Evolutionary conservation across 495 filamentous ascomycete genomes (phyloP).

Genomic region (Wilcoxina mikolae): DNA sequence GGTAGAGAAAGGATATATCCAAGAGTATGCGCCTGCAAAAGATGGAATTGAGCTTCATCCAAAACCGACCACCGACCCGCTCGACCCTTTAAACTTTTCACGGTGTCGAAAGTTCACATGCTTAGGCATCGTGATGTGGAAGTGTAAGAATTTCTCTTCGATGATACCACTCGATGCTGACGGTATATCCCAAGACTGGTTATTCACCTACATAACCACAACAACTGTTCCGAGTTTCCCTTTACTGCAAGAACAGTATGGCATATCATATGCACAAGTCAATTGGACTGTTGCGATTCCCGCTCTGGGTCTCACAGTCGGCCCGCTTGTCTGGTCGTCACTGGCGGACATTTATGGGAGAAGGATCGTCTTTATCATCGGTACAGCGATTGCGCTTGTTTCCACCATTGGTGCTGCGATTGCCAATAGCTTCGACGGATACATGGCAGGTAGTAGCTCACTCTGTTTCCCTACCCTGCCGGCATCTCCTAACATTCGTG

Average conservation of each 20-base stretch:
- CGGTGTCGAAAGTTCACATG: conserved; percentile 37
- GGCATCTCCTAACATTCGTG: background rate
- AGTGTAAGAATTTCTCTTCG: conserved; percentile 30
- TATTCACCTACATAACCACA: conserved; percentile 51
- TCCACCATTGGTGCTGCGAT: conserved; percentile 40
- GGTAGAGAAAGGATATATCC: conserved; percentile 10
- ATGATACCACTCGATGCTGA: background rate
- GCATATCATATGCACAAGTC: conserved; percentile 37
- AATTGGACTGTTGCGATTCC: conserved; percentile 54
- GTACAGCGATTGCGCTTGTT: conserved; percentile 40
- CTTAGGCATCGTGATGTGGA: conserved; percentile 44
- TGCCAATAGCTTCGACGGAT: conserved; percentile 35
- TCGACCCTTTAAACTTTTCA: conserved; percentile 48
- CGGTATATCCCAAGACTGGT: conserved; percentile 32
- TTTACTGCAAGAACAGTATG: conserved; percentile 38
- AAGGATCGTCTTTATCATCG: conserved; percentile 39
- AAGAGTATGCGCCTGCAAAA: conserved; percentile 17
- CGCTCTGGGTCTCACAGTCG: conserved; percentile 42
- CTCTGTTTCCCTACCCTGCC: conserved; percentile 3
- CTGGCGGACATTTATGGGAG: conserved; percentile 46
- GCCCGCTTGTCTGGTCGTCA: conserved; percentile 45
- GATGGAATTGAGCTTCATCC: conserved; percentile 36
- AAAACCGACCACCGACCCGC: conserved; percentile 38
- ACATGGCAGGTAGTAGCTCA: conserved; percentile 35
- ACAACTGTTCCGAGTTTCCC: conserved; percentile 46